phyloP scores from a whole-genome alignment of 768 basidiomycete species.

The Auriscalpium orientale region DNA sequence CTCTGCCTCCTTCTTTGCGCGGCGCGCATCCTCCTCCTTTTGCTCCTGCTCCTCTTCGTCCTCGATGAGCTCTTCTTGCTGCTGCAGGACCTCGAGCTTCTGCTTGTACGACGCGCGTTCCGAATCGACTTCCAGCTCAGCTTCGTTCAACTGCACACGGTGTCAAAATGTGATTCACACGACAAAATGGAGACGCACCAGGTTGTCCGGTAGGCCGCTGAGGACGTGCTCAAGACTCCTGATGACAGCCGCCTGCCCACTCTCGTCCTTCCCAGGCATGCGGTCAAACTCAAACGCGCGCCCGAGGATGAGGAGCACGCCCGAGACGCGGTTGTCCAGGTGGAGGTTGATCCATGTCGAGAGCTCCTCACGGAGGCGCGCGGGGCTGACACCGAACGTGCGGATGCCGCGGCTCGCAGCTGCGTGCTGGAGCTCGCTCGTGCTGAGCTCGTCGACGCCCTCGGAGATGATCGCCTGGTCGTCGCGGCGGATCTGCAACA shows the following conservation, averaged over 20 bases:
- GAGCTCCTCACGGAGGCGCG: conserved; percentile 83
- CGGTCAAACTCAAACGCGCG: conserved; percentile 92
- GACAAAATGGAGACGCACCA: conserved; percentile 47
- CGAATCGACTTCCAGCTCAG: conserved; percentile 91
- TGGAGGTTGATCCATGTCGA: conserved; percentile 91
- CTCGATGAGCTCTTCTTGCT: conserved; percentile 98
- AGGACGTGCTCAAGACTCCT: conserved; percentile 82
- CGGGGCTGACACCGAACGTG: conserved; percentile 80
- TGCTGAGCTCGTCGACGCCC: conserved; percentile 87
- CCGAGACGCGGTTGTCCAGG: conserved; percentile 83
- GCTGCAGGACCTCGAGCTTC: conserved; percentile 94
- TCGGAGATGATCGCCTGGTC: conserved; percentile 89
- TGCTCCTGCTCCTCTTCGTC: conserved; percentile 98
- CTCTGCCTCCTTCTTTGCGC: conserved; percentile 72
- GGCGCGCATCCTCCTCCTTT: conserved; percentile 87
- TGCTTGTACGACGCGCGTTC: conserved; percentile 95
- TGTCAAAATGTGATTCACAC: conserved; percentile 1
- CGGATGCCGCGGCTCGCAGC: conserved; percentile 93
- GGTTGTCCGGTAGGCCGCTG: conserved; percentile 86
- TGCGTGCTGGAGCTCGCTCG: conserved; percentile 84
- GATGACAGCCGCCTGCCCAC: conserved; percentile 77
- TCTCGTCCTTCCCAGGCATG: conserved; percentile 64
- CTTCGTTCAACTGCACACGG: conserved; percentile 75
- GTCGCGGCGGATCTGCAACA: conserved; percentile 79
- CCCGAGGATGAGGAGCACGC: conserved; percentile 88